These are phyloP conservation scores for Schwanniomyces pseudopolymorphus DNA, from an alignment of 805 yeast species.

Conservation along the genomic window DNA sequence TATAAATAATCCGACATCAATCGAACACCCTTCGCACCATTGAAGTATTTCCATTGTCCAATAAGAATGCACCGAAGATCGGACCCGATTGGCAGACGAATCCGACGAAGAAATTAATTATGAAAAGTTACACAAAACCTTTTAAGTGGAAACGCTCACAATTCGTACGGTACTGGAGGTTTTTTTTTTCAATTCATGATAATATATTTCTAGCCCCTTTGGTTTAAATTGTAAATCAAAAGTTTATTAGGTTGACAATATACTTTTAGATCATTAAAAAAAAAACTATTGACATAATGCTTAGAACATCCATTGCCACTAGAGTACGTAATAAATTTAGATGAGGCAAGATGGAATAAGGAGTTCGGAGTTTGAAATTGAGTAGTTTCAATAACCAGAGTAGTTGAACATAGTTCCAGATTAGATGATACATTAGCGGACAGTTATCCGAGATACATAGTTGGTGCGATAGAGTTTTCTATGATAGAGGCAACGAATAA, in stretches of 20 bases:
- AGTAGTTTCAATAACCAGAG: neutral
- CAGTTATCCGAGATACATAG: neutral
- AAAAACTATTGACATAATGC: conserved; percentile 7
- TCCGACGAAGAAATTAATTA: neutral
- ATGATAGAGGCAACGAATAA: neutral
- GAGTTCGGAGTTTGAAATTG: conserved; percentile 1
- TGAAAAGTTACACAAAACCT: conserved; percentile 1
- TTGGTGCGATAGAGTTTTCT: too few species aligned
- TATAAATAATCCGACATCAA: neutral
- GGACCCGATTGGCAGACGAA: neutral
- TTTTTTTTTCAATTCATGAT: conserved; percentile 1
- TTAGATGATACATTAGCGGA: neutral
- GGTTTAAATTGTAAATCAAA: neutral
- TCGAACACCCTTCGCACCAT: neutral
- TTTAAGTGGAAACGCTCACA: neutral
- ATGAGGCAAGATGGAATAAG: neutral
- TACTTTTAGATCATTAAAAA: neutral
- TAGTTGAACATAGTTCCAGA: neutral
- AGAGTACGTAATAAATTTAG: conserved; percentile 9
- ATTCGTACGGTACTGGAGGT: neutral
- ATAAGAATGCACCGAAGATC: neutral
- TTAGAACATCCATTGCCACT: conserved; percentile 12
- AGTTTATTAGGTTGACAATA: neutral
- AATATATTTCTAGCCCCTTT: neutral
- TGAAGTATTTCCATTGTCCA: neutral